A percentile compares a stretch with the other conserved stretches of the same genome.
Conservation (phyloP, 2,329 filamentous ascomycete genomes). For the Coniella lustricola region DNA sequence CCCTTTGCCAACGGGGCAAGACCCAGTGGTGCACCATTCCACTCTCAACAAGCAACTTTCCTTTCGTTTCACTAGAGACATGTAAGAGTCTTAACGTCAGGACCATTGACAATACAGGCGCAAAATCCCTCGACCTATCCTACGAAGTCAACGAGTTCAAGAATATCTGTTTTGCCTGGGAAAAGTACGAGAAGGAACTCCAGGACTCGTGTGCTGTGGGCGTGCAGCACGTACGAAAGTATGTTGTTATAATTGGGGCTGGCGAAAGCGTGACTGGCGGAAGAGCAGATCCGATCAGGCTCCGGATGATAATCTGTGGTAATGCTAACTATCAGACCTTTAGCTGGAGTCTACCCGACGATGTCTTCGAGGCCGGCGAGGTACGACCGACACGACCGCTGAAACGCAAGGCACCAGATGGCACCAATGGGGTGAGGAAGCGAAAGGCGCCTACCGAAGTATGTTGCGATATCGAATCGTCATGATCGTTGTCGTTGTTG, state of each 20-base stretch:
- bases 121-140: slow-evolving; percentile 69
- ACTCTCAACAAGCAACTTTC: not conserved
- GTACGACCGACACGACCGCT: slow-evolving; percentile 53
- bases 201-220: slow-evolving; percentile 49
- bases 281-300: too few relatives aligned
- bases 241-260: too few relatives aligned
- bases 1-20: too few relatives aligned
- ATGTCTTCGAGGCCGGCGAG: slow-evolving; percentile 81
- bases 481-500: too few relatives aligned
- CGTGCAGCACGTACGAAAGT: slow-evolving; percentile 83
- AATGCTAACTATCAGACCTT: slow-evolving; percentile 15
- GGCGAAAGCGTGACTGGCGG: too few relatives aligned
- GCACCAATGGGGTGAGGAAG: slow-evolving; percentile 39
- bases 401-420: slow-evolving; percentile 41
- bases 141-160: slow-evolving; percentile 83
- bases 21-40: not conserved
- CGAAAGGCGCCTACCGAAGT: slow-evolving; percentile 40
- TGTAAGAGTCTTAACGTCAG: slow-evolving; percentile 19
- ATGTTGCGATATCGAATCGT: slow-evolving; percentile 16
- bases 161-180: slow-evolving; percentile 67
- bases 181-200: slow-evolving; percentile 65
- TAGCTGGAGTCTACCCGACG: slow-evolving; percentile 81
- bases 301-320: not conserved
- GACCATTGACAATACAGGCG: slow-evolving; percentile 41
- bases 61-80: slow-evolving; percentile 6